phyloP scores from a whole-genome alignment of 2,329 filamentous ascomycete genomes.

The Fusarium albosuccineum region DNA sequence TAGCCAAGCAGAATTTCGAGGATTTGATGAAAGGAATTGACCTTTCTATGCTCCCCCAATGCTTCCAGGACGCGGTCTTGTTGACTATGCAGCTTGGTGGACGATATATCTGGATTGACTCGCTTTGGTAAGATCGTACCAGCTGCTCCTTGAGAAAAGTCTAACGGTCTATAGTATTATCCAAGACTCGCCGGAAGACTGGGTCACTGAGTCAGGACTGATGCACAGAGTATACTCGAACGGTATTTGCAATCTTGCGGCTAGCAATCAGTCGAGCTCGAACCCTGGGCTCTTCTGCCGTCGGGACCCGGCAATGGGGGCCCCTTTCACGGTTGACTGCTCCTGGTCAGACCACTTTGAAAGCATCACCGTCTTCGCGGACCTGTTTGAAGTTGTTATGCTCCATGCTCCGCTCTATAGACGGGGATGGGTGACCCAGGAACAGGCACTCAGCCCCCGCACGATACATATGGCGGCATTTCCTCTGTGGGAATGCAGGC shows the following conservation, averaged over 20 bases:
- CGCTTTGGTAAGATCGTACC: background rate
- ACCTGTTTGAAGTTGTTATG: background rate
- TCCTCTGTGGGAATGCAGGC: background rate
- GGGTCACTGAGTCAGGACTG: background rate
- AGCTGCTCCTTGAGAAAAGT: too few relatives aligned
- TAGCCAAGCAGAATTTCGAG: background rate
- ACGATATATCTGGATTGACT: background rate
- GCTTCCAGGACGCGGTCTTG: background rate
- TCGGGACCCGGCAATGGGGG: background rate
- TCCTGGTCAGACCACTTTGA: background rate
- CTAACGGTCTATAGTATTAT: background rate
- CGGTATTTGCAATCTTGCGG: background rate
- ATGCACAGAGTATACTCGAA: background rate
- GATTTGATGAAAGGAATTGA: background rate
- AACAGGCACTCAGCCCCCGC: background rate
- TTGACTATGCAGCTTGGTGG: background rate
- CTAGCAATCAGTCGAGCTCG: background rate
- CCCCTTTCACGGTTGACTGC: background rate
- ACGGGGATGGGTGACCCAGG: background rate
- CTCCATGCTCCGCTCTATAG: background rate
- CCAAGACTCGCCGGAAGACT: conserved; percentile 1
- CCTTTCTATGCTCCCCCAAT: background rate
- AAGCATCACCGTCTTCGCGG: background rate
- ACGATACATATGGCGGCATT: background rate
- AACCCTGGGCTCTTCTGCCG: background rate